These are phyloP conservation scores for Talaromyces verruculosus DNA, from an alignment of 2,329 filamentous ascomycete species.

Conservation along the genomic window DNA sequence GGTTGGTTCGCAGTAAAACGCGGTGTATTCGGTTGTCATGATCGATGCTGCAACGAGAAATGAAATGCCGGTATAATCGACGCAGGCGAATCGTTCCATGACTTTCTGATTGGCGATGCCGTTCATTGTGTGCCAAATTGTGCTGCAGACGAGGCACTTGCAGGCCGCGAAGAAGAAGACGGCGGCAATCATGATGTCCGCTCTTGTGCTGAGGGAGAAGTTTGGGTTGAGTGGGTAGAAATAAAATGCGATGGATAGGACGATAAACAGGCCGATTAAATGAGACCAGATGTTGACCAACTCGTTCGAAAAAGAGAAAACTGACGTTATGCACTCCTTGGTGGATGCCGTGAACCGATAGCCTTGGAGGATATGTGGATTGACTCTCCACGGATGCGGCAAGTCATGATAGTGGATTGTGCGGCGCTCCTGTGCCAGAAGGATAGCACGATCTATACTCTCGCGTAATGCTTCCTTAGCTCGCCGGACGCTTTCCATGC, in stretches of 20 bases:
- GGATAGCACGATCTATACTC: constrained; percentile 76
- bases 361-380: constrained; percentile 85
- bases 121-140: constrained; percentile 99
- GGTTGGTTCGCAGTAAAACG: constrained; percentile 93
- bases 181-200: constrained; percentile 85
- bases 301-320: constrained; percentile 86
- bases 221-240: constrained; percentile 88
- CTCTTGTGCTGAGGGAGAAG: constrained; percentile 81
- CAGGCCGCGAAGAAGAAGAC: constrained; percentile 95
- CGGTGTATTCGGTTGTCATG: constrained; percentile 97
- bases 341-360: constrained; percentile 95
- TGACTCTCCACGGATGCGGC: constrained; percentile 88
- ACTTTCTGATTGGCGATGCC: constrained; percentile 85
- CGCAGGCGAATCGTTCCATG: constrained; percentile 93
- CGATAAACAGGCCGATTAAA: constrained; percentile 80
- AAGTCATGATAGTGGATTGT: constrained; percentile 87
- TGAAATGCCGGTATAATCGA: constrained; percentile 97
- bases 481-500: constrained; percentile 76
- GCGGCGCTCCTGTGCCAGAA: constrained; percentile 72
- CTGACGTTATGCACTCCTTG: constrained; percentile 79
- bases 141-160: constrained; percentile 92
- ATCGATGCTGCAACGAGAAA: constrained; percentile 90
- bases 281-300: constrained; percentile 98
- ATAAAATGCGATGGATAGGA: constrained; percentile 87
- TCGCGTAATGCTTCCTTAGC: constrained; percentile 81